A percentile compares a stretch with the other conserved stretches of the same genome.
These are phyloP conservation scores for Corchorus capsularis DNA, from an alignment of 345 rosid species.

Conservation along the genomic window DNA sequence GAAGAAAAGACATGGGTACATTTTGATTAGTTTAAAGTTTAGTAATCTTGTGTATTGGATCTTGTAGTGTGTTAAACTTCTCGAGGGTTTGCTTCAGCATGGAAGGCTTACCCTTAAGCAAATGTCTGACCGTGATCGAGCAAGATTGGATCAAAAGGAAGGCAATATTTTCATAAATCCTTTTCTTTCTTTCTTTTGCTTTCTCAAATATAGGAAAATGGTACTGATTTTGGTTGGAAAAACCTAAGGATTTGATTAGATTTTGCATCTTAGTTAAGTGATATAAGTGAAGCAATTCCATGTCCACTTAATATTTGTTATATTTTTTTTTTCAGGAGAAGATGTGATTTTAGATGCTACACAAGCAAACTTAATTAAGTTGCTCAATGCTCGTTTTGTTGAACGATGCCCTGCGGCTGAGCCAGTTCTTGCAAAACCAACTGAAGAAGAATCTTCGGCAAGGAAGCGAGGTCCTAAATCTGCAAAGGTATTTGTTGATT, in stretches of 20 bases:
- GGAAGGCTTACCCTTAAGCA: slow-evolving; percentile 83
- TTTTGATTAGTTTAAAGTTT: neutral
- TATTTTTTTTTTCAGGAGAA: slow-evolving; percentile 31
- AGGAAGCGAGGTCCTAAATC: slow-evolving; percentile 62
- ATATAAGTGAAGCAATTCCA: neutral
- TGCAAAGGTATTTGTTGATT: slow-evolving; percentile 59
- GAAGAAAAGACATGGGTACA: neutral
- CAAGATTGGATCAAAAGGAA: slow-evolving; percentile 35
- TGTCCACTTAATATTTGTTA: slow-evolving; percentile 5
- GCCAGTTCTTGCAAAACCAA: slow-evolving; percentile 56
- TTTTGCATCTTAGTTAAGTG: slow-evolving; percentile 4
- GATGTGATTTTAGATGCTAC: slow-evolving; percentile 37
- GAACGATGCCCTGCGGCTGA: slow-evolving; percentile 82
- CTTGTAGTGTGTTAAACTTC: slow-evolving; percentile 62
- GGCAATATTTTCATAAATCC: slow-evolving; percentile 39
- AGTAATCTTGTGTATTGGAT: slow-evolving; percentile 7
- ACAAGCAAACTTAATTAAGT: slow-evolving; percentile 50
- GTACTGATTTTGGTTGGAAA: neutral
- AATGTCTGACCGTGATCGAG: slow-evolving; percentile 70
- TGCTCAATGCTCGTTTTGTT: slow-evolving; percentile 62
- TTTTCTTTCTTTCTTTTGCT: neutral
- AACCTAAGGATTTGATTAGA: neutral
- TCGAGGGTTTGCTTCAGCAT: slow-evolving; percentile 75
- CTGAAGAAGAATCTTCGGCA: slow-evolving; percentile 47
- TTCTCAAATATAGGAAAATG: neutral